phyloP scores from a whole-genome alignment of 768 basidiomycete species.

The Serendipita sp. region DNA sequence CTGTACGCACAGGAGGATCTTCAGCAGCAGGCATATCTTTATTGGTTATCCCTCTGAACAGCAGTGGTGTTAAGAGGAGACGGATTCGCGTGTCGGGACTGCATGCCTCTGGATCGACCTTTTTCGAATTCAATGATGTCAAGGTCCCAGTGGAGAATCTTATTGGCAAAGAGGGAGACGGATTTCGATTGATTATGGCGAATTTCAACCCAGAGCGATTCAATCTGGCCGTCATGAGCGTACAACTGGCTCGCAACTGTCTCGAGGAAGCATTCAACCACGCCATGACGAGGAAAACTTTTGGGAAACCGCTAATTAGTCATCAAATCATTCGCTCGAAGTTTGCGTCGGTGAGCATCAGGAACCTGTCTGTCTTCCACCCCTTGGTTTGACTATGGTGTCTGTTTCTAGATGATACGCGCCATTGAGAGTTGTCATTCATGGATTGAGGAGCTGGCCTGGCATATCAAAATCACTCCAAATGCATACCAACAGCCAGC shows the following conservation, averaged over 20 bases:
- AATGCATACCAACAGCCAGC: constrained; percentile 6
- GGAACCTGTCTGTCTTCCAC: neutral
- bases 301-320: constrained; percentile 9
- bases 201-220: constrained; percentile 15
- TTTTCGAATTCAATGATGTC: constrained; percentile 15
- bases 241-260: constrained; percentile 6
- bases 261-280: constrained; percentile 9
- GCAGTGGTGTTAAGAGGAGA: constrained; percentile 10
- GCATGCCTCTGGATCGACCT: constrained; percentile 12
- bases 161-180: constrained; percentile 15
- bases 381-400: neutral
- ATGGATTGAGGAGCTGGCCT: constrained; percentile 11
- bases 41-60: constrained; percentile 13
- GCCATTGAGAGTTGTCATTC: constrained; percentile 8
- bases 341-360: constrained; percentile 7
- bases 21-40: constrained; percentile 12
- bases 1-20: constrained; percentile 17
- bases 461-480: constrained; percentile 4
- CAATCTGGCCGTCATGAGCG: constrained; percentile 5
- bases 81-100: constrained; percentile 12
- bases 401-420: constrained; percentile 5
- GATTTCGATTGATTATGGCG: constrained; percentile 15
- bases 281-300: constrained; percentile 10
- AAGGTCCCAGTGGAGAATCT: constrained; percentile 17
- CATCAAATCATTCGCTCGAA: constrained; percentile 12